A percentile compares a stretch with the other conserved stretches of the same genome.
phyloP scores from a whole-genome alignment of 1,139 yeast genomes.

The Trichomonascaceae sp. region DNA sequence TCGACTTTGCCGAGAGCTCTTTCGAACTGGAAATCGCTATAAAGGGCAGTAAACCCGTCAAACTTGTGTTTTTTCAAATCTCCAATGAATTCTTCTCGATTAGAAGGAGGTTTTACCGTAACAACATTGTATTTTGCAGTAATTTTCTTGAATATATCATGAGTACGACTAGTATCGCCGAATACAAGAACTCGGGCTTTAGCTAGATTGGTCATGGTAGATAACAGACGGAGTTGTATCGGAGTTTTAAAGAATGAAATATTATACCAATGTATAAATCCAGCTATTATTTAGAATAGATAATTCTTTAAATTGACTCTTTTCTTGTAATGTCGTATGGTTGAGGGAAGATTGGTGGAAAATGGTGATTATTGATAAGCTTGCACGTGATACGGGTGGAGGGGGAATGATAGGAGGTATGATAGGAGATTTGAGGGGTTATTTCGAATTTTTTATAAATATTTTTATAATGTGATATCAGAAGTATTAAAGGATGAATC shows the following conservation, averaged over 20 bases:
- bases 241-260: background rate
- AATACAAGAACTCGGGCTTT: conserved; percentile 20
- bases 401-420: too few species aligned
- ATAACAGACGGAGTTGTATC: background rate
- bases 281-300: background rate
- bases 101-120: conserved; percentile 12
- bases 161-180: conserved; percentile 23
- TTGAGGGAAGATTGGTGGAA: background rate
- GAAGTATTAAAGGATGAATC: too few species aligned
- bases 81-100: conserved; percentile 29
- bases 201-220: conserved; percentile 12
- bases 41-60: conserved; percentile 30
- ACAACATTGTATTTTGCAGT: conserved; percentile 24
- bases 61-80: conserved; percentile 28
- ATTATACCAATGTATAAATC: background rate
- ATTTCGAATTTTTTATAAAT: too few species aligned
- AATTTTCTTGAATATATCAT: conserved; percentile 22
- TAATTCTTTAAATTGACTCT: background rate
- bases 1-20: conserved; percentile 57
- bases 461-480: too few species aligned
- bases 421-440: too few species aligned
- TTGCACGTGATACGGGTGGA: background rate
- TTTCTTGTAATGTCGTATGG: background rate
- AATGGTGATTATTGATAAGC: background rate
- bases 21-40: conserved; percentile 9